These are phyloP conservation scores for Porcisia deanei DNA, from an alignment of 208 protist genomes.

Conservation along the genomic window DNA sequence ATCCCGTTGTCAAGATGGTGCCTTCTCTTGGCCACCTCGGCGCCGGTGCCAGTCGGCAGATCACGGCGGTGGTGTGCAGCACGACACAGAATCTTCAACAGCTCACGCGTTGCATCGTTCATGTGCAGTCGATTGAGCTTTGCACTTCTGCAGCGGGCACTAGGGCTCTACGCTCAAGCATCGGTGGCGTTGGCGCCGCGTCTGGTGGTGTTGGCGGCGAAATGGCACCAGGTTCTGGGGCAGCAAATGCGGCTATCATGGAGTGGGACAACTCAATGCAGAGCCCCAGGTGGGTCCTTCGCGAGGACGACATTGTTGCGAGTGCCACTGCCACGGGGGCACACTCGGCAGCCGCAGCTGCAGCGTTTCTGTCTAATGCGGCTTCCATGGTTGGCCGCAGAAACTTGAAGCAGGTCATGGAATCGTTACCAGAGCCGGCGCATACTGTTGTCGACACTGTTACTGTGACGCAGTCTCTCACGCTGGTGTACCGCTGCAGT, in stretches of 20 bases:
- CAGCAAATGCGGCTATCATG: slow-evolving; percentile 15
- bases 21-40: slow-evolving; percentile 68
- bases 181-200: slow-evolving; percentile 4
- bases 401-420: slow-evolving; percentile 76
- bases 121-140: slow-evolving; percentile 37
- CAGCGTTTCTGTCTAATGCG: slow-evolving; percentile 19
- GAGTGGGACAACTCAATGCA: slow-evolving; percentile 76
- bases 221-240: neutral
- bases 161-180: neutral
- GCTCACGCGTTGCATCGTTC: slow-evolving; percentile 14
- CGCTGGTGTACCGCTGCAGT: slow-evolving; percentile 72
- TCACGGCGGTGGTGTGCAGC: slow-evolving; percentile 50
- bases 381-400: slow-evolving; percentile 37
- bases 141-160: neutral
- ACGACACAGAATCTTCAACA: slow-evolving; percentile 26
- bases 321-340: slow-evolving; percentile 13
- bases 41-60: slow-evolving; percentile 41
- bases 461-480: slow-evolving; percentile 51
- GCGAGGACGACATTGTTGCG: slow-evolving; percentile 30
- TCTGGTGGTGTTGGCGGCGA: neutral
- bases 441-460: slow-evolving; percentile 48
- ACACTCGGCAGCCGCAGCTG: slow-evolving; percentile 13
- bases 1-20: slow-evolving; percentile 30
- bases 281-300: slow-evolving; percentile 65
- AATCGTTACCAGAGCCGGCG: slow-evolving; percentile 71